Base-by-base conservation (phyloP, 495 filamentous ascomycete genomes). In the Penicillium bialowiezense region DNA sequence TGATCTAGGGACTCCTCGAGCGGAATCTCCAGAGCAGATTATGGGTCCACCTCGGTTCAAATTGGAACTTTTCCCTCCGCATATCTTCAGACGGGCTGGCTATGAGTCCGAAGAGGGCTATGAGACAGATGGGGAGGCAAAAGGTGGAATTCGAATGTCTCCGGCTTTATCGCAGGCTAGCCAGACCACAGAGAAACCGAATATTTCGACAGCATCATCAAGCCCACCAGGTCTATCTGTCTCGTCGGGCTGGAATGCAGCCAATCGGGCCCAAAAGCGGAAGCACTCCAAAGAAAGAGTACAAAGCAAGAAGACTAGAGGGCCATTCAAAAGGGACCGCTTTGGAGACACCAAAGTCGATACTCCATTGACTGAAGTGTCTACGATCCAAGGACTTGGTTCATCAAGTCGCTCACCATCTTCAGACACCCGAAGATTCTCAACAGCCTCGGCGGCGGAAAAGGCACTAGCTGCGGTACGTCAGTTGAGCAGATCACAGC, bases 101-200 rank as follows among this genome's bases (percentile, higher is more conserved):
- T 50, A 59, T 14, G 67, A 68, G 7, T 58, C 65, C 3, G 69
- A 77, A 23, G 47, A 56, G 18, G 72, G 71, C 3, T 73, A 78
- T 44, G 69, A 75, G n/a, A 71, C 63, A 8, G 73, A 80, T 20
- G 52, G 60, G 32, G 75, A 78, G 50, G 23, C 40, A 0, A 58
- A 55, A 14, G 51, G 37, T 20, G 48, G 50, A 10, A n/a, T 44
- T 37, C 51, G 42, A 7, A 58, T 58, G 1, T 73, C 71, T 21
- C 65, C 70, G 1, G 50, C 62, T 0, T 47, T 63, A n/a, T 73
- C 69, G 7, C 68, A 69, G 38, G 49, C 63, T 9, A 72, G 68
- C 33, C 56, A 69, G 20, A 28, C 41, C 10, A 70, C 65, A 4
- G 68, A 68, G 19, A 59, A 58, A 23, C 65, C 68, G 10, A 57